These are phyloP conservation scores for Tritrichomonas foetus DNA, from an alignment of 208 protist species.

Conservation along the genomic window DNA sequence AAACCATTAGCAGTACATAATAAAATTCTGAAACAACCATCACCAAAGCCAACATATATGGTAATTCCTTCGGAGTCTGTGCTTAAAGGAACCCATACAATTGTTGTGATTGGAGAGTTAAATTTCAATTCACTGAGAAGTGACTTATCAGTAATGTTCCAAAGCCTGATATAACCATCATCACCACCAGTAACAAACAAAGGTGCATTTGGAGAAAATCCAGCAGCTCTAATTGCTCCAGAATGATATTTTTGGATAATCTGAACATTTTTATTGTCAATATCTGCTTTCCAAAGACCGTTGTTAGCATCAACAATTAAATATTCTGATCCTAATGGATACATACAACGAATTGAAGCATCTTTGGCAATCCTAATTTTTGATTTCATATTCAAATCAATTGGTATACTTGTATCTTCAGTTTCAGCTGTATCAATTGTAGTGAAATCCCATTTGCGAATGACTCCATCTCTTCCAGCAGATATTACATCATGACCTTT, in stretches of 20 bases:
- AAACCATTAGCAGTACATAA: constrained; percentile 51
- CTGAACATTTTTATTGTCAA: background rate
- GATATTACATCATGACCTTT: constrained; percentile 73
- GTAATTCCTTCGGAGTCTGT: background rate
- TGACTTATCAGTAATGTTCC: constrained; percentile 71
- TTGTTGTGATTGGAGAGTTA: background rate
- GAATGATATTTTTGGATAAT: constrained; percentile 71
- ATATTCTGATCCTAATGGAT: background rate
- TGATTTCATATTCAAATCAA: background rate
- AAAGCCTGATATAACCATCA: constrained; percentile 76
- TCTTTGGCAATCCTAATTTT: background rate
- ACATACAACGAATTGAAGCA: constrained; percentile 4
- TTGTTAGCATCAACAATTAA: background rate
- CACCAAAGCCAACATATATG: constrained; percentile 62
- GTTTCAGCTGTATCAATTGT: constrained; percentile 76
- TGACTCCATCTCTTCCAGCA: constrained; percentile 82
- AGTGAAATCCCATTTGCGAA: constrained; percentile 79
- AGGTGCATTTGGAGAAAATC: constrained; percentile 68
- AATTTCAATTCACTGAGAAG: constrained; percentile 45
- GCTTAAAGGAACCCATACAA: constrained; percentile 40
- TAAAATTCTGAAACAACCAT: constrained; percentile 74
- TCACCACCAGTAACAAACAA: constrained; percentile 71
- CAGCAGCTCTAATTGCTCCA: constrained; percentile 68
- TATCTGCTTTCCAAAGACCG: background rate
- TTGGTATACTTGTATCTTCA: background rate